Evolutionary conservation across 2,329 filamentous ascomycete species (phyloP).

Genomic region (Claviceps maximensis): DNA sequence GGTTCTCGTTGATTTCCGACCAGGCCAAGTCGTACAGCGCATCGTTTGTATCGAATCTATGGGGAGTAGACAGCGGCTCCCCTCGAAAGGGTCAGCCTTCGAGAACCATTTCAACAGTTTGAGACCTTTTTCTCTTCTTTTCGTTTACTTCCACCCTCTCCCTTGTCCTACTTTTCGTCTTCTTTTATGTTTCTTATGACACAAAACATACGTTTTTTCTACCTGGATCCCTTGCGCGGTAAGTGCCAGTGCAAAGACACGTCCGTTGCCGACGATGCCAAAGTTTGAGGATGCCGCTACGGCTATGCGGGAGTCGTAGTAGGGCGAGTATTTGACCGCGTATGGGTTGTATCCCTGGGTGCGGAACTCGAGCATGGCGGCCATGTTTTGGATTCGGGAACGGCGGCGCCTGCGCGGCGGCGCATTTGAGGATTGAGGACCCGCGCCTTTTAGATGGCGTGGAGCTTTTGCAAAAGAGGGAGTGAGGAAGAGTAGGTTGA

Average conservation of each 20-base stretch:
- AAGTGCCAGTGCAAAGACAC: slow-evolving; percentile 71
- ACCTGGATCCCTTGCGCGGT: slow-evolving; percentile 73
- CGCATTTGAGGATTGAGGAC: slow-evolving; percentile 9
- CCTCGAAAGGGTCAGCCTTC: not conserved
- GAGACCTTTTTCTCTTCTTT: not conserved
- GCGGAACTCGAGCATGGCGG: slow-evolving; percentile 81
- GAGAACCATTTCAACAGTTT: not conserved
- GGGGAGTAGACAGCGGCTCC: slow-evolving; percentile 3
- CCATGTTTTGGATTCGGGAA: slow-evolving; percentile 18
- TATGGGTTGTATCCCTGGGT: slow-evolving; percentile 93
- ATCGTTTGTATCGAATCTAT: slow-evolving; percentile 90
- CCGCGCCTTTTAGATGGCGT: not conserved
- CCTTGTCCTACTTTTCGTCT: too few species aligned
- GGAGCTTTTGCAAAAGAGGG: not conserved
- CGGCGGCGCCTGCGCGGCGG: slow-evolving; percentile 6
- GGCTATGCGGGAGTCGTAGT: slow-evolving; percentile 88
- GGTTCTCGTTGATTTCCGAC: slow-evolving; percentile 94
- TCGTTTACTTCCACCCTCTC: too few species aligned
- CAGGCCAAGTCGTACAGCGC: slow-evolving; percentile 89
- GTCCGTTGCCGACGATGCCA: slow-evolving; percentile 90
- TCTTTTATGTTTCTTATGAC: not conserved
- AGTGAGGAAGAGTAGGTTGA: not conserved
- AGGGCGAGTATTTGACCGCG: slow-evolving; percentile 95
- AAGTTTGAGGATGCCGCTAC: slow-evolving; percentile 90
- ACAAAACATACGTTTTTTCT: slow-evolving; percentile 55